Evolutionary conservation across 208 protist genomes (phyloP), one percentile per base, ranked within the genome.

Genomic region (Wallacemonas collosoma): DNA sequence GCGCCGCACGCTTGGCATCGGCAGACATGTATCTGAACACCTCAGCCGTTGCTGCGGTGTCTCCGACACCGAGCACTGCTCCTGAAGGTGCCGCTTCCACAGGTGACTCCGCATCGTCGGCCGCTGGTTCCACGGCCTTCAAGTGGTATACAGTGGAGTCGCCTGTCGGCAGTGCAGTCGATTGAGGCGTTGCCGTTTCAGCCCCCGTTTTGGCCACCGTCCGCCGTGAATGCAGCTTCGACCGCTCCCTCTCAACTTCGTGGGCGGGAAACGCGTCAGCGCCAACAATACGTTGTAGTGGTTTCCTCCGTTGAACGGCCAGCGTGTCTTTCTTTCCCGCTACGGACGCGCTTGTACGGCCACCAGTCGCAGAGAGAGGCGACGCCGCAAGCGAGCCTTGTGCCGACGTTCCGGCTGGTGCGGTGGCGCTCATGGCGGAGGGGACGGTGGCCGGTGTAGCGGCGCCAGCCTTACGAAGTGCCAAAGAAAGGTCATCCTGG

Each of bases 1-100:
- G 60, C 4, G 60, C 60, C 15, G 60, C n/a, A 9, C 60, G 60
- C 26, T 65, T 65, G 60, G 60, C 60, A n/a, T 65, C 60, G 11
- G 60, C 9, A 5, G 60, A 39, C 60, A 65, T 12, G 40, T 65
- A 65, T 14, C 14, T n/a, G 15, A 8, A 17, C 5, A 36, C 53
- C 15, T 15, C 17, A 6, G 53, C 9, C 8, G 6, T 1, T 6
- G 11, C 53, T 6, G 53, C 17, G 14, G 26, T 26, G 26, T 26
- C 26, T 26, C 26, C 26, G 26, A 26, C 26, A 26, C 26, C 26
- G 26, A 26, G 26, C 26, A 26, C 26, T 26, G 26, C 26, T 26
- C 26, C 26, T 26, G 26, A 26, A 26, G 26, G 26, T 26, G 26
- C 26, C 26, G 26, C 26, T 26, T 26, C 26, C 26, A 26, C 26